Conservation (phyloP, 331 rosid genomes). For the Spiraea crenata region DNA sequence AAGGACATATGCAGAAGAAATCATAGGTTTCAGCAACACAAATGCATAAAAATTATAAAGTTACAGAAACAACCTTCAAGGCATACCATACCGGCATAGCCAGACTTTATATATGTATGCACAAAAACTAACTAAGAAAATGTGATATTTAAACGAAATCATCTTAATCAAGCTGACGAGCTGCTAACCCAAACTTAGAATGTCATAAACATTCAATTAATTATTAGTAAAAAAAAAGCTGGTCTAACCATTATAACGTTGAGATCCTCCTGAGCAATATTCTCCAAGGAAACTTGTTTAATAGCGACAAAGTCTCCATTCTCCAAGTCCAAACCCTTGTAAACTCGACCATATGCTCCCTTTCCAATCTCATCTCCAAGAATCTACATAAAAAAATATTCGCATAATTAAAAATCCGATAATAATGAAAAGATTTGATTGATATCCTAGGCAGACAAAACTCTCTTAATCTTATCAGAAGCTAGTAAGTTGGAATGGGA, state of each 20-base stretch:
- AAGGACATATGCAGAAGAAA: conserved; percentile 20
- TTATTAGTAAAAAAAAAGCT: conserved; percentile 7
- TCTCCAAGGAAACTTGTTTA: conserved; percentile 98
- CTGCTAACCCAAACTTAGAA: neutral
- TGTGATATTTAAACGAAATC: neutral
- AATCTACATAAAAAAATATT: conserved; percentile 49
- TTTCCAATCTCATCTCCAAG: conserved; percentile 99
- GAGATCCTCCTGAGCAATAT: conserved; percentile 99
- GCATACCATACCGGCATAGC: neutral
- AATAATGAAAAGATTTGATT: neutral
- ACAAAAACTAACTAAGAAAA: neutral
- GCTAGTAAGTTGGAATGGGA: neutral
- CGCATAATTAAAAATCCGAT: conserved; percentile 9
- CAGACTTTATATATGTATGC: neutral
- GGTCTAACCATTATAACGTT: conserved; percentile 86
- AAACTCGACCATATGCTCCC: conserved; percentile 99
- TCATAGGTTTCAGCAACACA: neutral
- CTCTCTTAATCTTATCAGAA: neutral
- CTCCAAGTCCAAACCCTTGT: conserved; percentile 96
- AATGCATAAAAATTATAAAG: neutral
- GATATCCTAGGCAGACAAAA: neutral
- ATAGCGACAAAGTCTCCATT: conserved; percentile 98
- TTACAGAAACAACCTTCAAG: neutral
- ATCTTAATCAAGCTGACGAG: neutral
- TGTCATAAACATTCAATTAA: neutral